Conservation (phyloP, 1,284 basidiomycete species). For the Erythrobasidium hasegawianum region DNA sequence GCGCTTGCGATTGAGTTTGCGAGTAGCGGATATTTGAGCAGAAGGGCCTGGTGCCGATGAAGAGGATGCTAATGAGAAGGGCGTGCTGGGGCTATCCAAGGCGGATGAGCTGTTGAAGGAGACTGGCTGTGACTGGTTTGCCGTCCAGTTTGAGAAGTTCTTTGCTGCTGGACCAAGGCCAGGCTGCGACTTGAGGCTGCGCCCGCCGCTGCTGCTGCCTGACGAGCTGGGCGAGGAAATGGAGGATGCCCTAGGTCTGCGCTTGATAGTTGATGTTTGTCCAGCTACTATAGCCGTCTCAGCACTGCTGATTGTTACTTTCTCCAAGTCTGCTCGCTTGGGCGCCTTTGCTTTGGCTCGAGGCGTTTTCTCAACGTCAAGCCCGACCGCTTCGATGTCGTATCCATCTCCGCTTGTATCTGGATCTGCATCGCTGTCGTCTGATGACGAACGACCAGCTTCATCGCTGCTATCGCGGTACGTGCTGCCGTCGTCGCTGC, state of each 20-base stretch:
- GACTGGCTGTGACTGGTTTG: neutral
- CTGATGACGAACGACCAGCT: neutral
- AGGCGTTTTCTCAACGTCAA: slow-evolving; percentile 13
- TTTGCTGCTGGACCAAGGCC: neutral
- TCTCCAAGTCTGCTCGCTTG: neutral
- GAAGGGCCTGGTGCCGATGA: neutral
- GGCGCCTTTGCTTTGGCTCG: slow-evolving; percentile 6
- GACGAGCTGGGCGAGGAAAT: slow-evolving; percentile 2
- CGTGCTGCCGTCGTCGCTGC: slow-evolving; percentile 19
- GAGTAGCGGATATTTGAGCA: neutral
- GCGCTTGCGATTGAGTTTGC: neutral
- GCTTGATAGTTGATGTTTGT: slow-evolving; percentile 4
- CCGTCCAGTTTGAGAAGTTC: neutral
- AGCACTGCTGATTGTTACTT: slow-evolving; percentile 9
- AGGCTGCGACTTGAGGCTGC: neutral
- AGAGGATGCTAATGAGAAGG: neutral
- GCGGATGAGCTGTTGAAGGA: neutral
- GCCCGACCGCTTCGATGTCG: too few relatives aligned
- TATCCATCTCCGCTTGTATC: neutral
- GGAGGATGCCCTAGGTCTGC: neutral
- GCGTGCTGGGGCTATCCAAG: too few relatives aligned
- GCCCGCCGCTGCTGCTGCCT: slow-evolving; percentile 18
- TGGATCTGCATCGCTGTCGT: slow-evolving; percentile 1
- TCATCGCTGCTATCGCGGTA: slow-evolving; percentile 22
- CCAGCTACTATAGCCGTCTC: neutral